Evolutionary conservation across 2,329 filamentous ascomycete genomes (phyloP), one percentile per base, ranked within the genome.

Genomic region (Trichoderma guizhouense): DNA sequence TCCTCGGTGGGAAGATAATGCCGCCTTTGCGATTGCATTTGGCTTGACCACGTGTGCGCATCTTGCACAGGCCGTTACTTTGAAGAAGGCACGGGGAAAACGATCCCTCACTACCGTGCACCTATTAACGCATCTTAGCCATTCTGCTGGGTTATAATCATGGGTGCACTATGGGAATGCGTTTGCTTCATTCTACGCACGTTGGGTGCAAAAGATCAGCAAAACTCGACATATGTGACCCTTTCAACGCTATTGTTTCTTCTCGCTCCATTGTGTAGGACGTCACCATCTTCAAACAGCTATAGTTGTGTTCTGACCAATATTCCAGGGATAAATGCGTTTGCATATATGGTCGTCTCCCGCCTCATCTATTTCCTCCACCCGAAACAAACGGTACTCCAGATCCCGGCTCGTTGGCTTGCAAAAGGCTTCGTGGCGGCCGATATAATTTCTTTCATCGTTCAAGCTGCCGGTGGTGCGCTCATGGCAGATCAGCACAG

Each of bases 391-490:
- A 79, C 76, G 32, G 78, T 84, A 24, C 76, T 81, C 43, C 78
- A 80, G 11, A 75, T 83, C 60, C 80, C 77, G 34, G 79, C 81
- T 21, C 76, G 77, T 30, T 78, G 78, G 21, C 79, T 87, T 71
- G 83, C 84, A 15, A 81, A 81, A 55, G 76, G 83, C 47, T 87
- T 87, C 63, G 84, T 87, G 9, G 82, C 82, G 78, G 78, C 85
- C 39, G 85, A 86, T 73, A 74, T 86, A n/a, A 47, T 83, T 39
- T 83, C 82, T 15, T 87, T 87, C 76, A 70, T 87, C 18, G 77
- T 85, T 34, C 85, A 87, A 75, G 79, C 77, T 15, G 78, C 72
- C 2, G 82, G 81, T 32, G 85, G 84, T 21, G 76, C 77, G 26
- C 77, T 85, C 72, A 74, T 82, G 11, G 80, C 80, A 15, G 79